Evolutionary conservation across 1,139 yeast species (phyloP).

Genomic region (Suhomyces anneliseae): DNA sequence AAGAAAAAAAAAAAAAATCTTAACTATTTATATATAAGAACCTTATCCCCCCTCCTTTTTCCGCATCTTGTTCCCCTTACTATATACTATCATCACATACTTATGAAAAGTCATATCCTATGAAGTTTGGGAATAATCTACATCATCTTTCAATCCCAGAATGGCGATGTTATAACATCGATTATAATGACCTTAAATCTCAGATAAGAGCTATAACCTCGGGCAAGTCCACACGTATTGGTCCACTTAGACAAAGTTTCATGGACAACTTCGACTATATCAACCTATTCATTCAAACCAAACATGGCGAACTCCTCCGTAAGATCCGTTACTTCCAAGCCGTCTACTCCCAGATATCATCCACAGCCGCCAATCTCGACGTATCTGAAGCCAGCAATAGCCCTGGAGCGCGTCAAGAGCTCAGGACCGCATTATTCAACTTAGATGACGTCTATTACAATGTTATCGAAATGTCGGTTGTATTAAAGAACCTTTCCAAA

Average conservation of each 20-base stretch:
- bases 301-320: slow-evolving; percentile 58
- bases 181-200: slow-evolving; percentile 73
- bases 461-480: slow-evolving; percentile 52
- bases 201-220: slow-evolving; percentile 54
- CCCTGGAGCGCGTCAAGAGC: slow-evolving; percentile 5
- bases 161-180: slow-evolving; percentile 82
- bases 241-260: slow-evolving; percentile 32
- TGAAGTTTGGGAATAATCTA: slow-evolving; percentile 87
- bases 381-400: slow-evolving; percentile 24
- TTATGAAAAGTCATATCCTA: slow-evolving; percentile 20
- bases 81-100: background rate
- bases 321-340: slow-evolving; percentile 26
- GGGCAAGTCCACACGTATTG: slow-evolving; percentile 17
- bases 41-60: background rate
- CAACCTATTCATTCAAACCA: slow-evolving; percentile 62
- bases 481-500: slow-evolving; percentile 68
- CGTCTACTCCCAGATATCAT: slow-evolving; percentile 1
- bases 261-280: slow-evolving; percentile 52
- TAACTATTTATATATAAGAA: background rate
- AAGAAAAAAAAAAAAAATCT: background rate
- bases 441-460: slow-evolving; percentile 33
- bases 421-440: slow-evolving; percentile 4
- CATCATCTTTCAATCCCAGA: slow-evolving; percentile 77
- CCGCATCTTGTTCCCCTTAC: background rate
- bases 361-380: background rate